phyloP scores from a whole-genome alignment of 2,329 filamentous ascomycete genomes.

The Elsinoe fawcettii region DNA sequence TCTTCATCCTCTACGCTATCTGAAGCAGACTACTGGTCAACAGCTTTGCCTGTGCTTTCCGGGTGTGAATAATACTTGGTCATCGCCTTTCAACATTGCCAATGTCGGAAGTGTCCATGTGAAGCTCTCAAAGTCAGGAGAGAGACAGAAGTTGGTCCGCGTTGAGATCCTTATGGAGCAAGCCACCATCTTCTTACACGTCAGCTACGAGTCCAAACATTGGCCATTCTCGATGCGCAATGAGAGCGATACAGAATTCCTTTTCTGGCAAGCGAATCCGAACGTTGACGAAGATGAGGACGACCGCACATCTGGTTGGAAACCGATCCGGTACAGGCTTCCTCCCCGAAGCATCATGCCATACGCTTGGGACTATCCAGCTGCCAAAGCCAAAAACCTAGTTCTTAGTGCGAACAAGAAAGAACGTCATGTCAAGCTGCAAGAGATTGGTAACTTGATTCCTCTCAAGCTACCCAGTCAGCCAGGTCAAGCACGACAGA shows the following conservation, averaged over 20 bases:
- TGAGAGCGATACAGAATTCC: constrained; percentile 92
- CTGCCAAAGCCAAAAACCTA: constrained; percentile 91
- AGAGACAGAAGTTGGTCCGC: constrained; percentile 79
- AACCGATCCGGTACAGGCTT: constrained; percentile 82
- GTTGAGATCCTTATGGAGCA: constrained; percentile 87
- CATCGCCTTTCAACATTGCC: constrained; percentile 93
- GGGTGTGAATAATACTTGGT: constrained; percentile 94
- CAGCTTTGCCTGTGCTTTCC: constrained; percentile 90
- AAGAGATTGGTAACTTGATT: constrained; percentile 92
- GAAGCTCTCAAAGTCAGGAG: constrained; percentile 83
- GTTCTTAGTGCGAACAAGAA: constrained; percentile 71
- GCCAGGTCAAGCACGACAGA: constrained; percentile 56
- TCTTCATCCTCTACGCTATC: constrained; percentile 78
- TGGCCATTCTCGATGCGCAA: constrained; percentile 99
- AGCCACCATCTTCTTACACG: constrained; percentile 85
- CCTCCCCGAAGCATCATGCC: constrained; percentile 97
- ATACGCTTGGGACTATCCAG: constrained; percentile 98
- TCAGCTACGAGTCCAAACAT: constrained; percentile 84
- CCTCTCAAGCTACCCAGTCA: constrained; percentile 79
- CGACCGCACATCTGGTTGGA: constrained; percentile 75
- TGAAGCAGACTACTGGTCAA: constrained; percentile 74
- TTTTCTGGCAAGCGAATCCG: constrained; percentile 91
- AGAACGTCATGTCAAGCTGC: constrained; percentile 86
- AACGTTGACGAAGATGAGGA: constrained; percentile 88
- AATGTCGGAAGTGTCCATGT: constrained; percentile 88